Evolutionary conservation across 139 green algal genomes (phyloP), one percentile per base, ranked within the genome.

Genomic region (Deuterostichococcus epilithicus): DNA sequence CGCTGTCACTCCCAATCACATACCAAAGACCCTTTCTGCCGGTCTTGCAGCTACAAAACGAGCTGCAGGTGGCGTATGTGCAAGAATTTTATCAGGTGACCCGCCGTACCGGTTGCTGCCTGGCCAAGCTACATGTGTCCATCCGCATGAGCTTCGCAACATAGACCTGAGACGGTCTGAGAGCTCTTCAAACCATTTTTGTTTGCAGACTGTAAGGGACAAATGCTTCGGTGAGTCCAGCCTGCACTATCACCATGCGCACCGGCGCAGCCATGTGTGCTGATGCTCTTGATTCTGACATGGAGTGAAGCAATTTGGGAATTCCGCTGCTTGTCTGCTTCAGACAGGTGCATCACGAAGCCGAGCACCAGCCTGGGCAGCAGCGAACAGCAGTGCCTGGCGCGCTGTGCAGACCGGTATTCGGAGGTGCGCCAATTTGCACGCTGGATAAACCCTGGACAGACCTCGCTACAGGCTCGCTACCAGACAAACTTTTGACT

Each of bases 321-420:
- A n/a, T n/a, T n/a, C n/a, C n/a, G n/a, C n/a, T 63, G 52, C 28
- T 28, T 5, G 18, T n/a, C 13, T 5, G 8, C 10, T 63, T 13
- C 52, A 63, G 89, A 95, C 68, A 86, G 88, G 74, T 98, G 95
- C 81, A 76, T 98, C 26, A 92, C 89, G 38, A 95, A 88, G 78
- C 95, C 95, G 0, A 86, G 87, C 26, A 91, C 69, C 70, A 94
- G 85, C 70, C 76, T 98, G n/a, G 95, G 90, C 83, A 94, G 84
- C 82, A 90, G 86, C 73, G 95, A 98, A 45, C 87, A 92, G 76
- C 94, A 92, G 45, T 98, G 95, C 77, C 75, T 98, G 10, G 83
- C 83, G 25, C 83, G 90, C 28, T 98, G 95, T 78, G 91, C 90
- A 74, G 95, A 98, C 77, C 84, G 95, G 30, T 98, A 97, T 83